phyloP scores from a whole-genome alignment of 1,284 basidiomycete species.

The Trichosporon ovoides region DNA sequence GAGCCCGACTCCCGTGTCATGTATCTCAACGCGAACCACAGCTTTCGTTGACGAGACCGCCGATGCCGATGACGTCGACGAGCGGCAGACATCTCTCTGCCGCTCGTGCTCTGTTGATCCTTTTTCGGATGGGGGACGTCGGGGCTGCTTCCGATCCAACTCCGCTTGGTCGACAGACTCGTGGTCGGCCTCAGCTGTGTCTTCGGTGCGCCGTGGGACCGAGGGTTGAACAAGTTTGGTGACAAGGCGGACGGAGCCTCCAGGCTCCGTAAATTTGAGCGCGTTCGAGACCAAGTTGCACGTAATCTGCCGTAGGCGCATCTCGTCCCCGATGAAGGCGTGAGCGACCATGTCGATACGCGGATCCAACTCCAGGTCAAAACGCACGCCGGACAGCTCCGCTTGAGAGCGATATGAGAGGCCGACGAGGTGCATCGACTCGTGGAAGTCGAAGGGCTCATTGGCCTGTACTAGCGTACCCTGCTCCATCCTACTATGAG shows the following conservation, averaged over 20 bases:
- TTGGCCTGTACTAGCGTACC: slow-evolving; percentile 40
- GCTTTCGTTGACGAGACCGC: not conserved
- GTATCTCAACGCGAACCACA: slow-evolving; percentile 70
- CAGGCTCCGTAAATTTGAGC: slow-evolving; percentile 58
- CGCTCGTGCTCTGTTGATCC: not conserved
- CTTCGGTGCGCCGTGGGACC: not conserved
- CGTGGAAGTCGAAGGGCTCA: slow-evolving; percentile 75
- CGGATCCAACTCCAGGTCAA: slow-evolving; percentile 66
- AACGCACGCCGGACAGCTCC: slow-evolving; percentile 62
- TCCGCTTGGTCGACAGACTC: not conserved
- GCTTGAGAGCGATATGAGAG: slow-evolving; percentile 70
- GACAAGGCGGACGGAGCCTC: slow-evolving; percentile 47
- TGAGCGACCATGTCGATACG: slow-evolving; percentile 62
- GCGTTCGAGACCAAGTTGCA: slow-evolving; percentile 50
- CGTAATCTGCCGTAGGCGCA: slow-evolving; percentile 70
- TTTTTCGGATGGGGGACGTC: not conserved
- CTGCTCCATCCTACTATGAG: slow-evolving; percentile 51
- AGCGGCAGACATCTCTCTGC: not conserved
- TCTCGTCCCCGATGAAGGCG: slow-evolving; percentile 53
- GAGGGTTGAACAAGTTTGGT: slow-evolving; percentile 44
- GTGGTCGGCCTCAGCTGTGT: not conserved
- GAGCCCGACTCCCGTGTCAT: slow-evolving; percentile 75
- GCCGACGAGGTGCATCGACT: slow-evolving; percentile 72
- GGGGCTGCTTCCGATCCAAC: not conserved
- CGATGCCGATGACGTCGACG: not conserved